Evolutionary conservation across 371 early-diverging fungal genomes (phyloP).

Genomic region (Smittium culicis): DNA sequence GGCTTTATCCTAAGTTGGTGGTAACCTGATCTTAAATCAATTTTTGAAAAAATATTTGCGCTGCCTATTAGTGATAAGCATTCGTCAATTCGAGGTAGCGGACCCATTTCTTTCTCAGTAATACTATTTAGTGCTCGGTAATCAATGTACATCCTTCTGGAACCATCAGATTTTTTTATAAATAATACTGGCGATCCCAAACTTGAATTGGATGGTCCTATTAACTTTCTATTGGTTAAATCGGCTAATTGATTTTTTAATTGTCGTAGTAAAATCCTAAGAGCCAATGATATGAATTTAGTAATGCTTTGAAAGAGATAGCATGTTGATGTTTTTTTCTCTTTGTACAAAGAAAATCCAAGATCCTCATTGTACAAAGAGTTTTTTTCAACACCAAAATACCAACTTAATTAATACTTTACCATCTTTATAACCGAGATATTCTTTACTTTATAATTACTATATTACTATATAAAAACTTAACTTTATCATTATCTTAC

Average conservation of each 20-base stretch:
- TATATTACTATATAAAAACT: too few relatives aligned
- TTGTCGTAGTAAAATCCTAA: too few relatives aligned
- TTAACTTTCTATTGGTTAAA: not conserved
- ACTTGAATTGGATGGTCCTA: slow-evolving; percentile 13
- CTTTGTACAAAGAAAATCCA: too few relatives aligned
- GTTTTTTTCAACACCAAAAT: too few relatives aligned
- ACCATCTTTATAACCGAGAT: too few relatives aligned
- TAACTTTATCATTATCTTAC: too few relatives aligned
- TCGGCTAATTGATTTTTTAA: not conserved
- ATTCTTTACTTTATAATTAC: too few relatives aligned
- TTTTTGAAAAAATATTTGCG: slow-evolving; percentile 16
- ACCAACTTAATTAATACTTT: too few relatives aligned
- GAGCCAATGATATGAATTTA: too few relatives aligned
- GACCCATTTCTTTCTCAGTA: slow-evolving; percentile 21
- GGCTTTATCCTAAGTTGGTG: slow-evolving; percentile 25
- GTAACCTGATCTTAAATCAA: slow-evolving; percentile 29
- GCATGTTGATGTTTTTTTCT: too few relatives aligned
- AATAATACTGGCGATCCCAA: slow-evolving; percentile 30
- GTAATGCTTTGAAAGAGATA: too few relatives aligned
- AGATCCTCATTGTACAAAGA: too few relatives aligned
- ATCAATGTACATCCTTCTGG: slow-evolving; percentile 25
- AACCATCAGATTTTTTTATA: slow-evolving; percentile 33
- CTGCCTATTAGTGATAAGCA: slow-evolving; percentile 23
- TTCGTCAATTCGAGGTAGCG: slow-evolving; percentile 35
- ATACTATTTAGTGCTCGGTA: slow-evolving; percentile 22